Percentiles rank a stretch among this genome's conserved stretches.
Conservation (phyloP, 106 monocot genomes). For the Dendrobium officinale region DNA sequence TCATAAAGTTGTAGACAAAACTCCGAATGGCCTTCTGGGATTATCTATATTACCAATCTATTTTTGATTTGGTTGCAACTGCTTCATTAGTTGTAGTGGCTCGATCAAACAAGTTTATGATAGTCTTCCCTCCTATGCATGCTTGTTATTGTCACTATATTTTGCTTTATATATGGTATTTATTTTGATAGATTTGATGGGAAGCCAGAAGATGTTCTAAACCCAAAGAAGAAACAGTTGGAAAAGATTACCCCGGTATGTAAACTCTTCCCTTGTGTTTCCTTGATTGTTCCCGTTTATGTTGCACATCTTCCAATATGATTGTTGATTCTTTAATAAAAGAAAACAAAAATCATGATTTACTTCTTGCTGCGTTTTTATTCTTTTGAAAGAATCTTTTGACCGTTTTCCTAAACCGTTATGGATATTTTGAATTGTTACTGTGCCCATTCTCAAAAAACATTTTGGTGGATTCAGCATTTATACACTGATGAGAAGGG, state of each 20-base stretch:
- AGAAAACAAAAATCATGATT: too few species aligned
- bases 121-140: too few species aligned
- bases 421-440: not conserved
- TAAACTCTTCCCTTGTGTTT: not conserved
- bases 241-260: slow-evolving; percentile 97
- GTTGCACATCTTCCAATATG: not conserved
- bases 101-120: too few species aligned
- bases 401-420: not conserved
- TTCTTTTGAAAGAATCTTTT: not conserved
- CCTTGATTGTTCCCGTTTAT: not conserved
- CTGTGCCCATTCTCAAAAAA: not conserved
- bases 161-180: not conserved
- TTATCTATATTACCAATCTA: too few species aligned
- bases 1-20: too few species aligned
- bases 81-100: too few species aligned
- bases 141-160: too few species aligned
- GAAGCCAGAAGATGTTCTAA: slow-evolving; percentile 88
- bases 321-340: too few species aligned
- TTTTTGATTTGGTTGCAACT: too few species aligned
- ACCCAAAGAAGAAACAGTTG: slow-evolving; percentile 97
- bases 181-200: slow-evolving; percentile 55
- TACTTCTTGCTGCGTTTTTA: too few species aligned
- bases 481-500: slow-evolving; percentile 74
- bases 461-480: slow-evolving; percentile 43
- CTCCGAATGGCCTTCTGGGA: too few species aligned